These are phyloP conservation scores for Thielaviopsis punctulata DNA, from an alignment of 2,329 filamentous ascomycete genomes.

Conservation along the genomic window DNA sequence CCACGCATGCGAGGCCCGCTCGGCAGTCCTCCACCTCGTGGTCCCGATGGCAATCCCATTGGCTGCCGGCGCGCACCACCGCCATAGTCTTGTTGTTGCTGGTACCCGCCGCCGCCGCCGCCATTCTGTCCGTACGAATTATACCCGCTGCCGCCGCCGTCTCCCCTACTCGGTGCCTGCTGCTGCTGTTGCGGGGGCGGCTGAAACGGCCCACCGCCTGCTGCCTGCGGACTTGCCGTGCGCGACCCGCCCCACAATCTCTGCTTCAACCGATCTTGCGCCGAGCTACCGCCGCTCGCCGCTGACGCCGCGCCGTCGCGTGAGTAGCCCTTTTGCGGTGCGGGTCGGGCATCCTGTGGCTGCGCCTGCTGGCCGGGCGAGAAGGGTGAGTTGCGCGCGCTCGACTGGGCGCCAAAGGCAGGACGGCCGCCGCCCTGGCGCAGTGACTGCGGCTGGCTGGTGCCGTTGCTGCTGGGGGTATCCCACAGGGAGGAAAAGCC, in stretches of 20 bases:
- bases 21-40: constrained; percentile 17
- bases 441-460: constrained; percentile 26
- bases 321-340: constrained; percentile 9
- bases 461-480: constrained; percentile 20
- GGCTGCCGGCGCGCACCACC: constrained; percentile 8
- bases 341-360: constrained; percentile 7
- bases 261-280: constrained; percentile 70
- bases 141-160: constrained; percentile 2
- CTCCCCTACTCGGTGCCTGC: background rate
- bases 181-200: constrained; percentile 22
- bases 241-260: constrained; percentile 50
- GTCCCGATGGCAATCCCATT: constrained; percentile 23
- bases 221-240: constrained; percentile 35
- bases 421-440: constrained; percentile 15
- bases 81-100: constrained; percentile 8
- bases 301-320: constrained; percentile 25
- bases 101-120: constrained; percentile 17
- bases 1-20: constrained; percentile 26
- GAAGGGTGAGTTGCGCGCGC: constrained; percentile 17
- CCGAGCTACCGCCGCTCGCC: constrained; percentile 36
- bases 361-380: constrained; percentile 3
- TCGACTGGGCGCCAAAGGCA: constrained; percentile 15
- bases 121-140: constrained; percentile 18
- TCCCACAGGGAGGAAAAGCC: constrained; percentile 44
- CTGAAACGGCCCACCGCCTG: constrained; percentile 25